These are phyloP conservation scores for Backusella liffmaniae DNA, from an alignment of 192 early-diverging fungal genomes.

Conservation along the genomic window DNA sequence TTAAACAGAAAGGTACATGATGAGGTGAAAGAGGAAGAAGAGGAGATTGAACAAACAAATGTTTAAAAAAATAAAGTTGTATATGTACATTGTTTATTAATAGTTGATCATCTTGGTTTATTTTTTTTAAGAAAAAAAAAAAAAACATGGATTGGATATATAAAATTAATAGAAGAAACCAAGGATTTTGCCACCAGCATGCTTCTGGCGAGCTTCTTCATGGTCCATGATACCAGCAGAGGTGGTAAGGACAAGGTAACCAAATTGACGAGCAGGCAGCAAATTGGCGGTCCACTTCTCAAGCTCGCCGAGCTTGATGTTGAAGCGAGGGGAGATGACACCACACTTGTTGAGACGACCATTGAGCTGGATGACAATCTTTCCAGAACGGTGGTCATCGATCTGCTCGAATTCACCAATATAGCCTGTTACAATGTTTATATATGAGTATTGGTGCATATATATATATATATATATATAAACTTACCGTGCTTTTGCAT, in stretches of 20 bases:
- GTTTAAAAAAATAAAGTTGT: too few relatives aligned
- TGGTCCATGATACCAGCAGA: slow-evolving; percentile 99
- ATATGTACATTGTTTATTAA: too few relatives aligned
- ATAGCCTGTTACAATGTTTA: slow-evolving; percentile 62
- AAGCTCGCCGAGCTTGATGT: slow-evolving; percentile 90
- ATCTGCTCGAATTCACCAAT: slow-evolving; percentile 99
- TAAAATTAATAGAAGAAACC: slow-evolving; percentile 84
- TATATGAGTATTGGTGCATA: too few relatives aligned
- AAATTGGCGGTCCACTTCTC: slow-evolving; percentile 98
- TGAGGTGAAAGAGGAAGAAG: slow-evolving; percentile 17
- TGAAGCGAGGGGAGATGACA: slow-evolving; percentile 98
- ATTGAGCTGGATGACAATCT: slow-evolving; percentile 98
- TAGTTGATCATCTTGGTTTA: too few relatives aligned
- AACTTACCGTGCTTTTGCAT: slow-evolving; percentile 96
- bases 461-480: too few relatives aligned
- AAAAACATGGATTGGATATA: background rate
- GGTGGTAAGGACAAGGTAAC: slow-evolving; percentile 90
- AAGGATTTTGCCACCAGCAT: slow-evolving; percentile 97
- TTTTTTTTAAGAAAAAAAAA: too few relatives aligned
- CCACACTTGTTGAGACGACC: slow-evolving; percentile 99
- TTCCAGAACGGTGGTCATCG: slow-evolving; percentile 96
- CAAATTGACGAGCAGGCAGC: slow-evolving; percentile 98
- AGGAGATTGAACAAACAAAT: too few relatives aligned
- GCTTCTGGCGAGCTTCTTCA: slow-evolving; percentile 96
- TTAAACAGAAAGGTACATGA: slow-evolving; percentile 34